Percentiles rank a stretch among this genome's conserved stretches.
Evolutionary conservation across 768 basidiomycete species (phyloP).

Genomic region (Tephrocybe sp.): DNA sequence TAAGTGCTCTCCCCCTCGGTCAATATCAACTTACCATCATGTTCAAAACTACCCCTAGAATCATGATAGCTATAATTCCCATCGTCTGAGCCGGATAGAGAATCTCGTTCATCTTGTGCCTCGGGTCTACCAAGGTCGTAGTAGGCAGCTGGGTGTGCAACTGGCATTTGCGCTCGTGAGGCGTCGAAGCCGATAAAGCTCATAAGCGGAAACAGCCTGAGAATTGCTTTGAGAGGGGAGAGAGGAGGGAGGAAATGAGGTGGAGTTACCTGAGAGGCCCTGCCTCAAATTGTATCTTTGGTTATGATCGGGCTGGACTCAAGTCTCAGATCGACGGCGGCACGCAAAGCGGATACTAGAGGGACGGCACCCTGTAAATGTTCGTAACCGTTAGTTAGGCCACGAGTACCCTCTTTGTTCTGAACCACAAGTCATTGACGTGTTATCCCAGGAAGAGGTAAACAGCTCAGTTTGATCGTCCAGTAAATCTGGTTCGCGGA

Average conservation of each 20-base stretch:
- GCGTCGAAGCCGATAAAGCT: conserved; percentile 26
- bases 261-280: conserved; percentile 21
- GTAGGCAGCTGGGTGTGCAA: conserved; percentile 26
- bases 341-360: conserved; percentile 41
- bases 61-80: conserved; percentile 38
- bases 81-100: conserved; percentile 58
- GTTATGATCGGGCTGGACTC: conserved; percentile 37
- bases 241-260: conserved; percentile 14
- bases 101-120: conserved; percentile 44
- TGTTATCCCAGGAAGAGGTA: conserved; percentile 43
- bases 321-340: conserved; percentile 45
- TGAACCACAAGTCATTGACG: conserved; percentile 38
- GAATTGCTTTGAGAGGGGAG: conserved; percentile 13
- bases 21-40: conserved; percentile 38
- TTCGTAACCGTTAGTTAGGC: conserved; percentile 27
- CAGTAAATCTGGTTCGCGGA: conserved; percentile 41
- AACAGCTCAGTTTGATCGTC: conserved; percentile 41
- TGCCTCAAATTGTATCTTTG: conserved; percentile 24
- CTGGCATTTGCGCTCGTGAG: conserved; percentile 18
- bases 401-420: conserved; percentile 35
- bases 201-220: conserved; percentile 21
- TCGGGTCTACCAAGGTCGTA: conserved; percentile 21
- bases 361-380: conserved; percentile 29
- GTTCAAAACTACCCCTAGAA: conserved; percentile 38
- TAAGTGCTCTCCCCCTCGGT: neutral